These are phyloP conservation scores for Didymella glomerata DNA, from an alignment of 2,329 filamentous ascomycete genomes.

Conservation along the genomic window DNA sequence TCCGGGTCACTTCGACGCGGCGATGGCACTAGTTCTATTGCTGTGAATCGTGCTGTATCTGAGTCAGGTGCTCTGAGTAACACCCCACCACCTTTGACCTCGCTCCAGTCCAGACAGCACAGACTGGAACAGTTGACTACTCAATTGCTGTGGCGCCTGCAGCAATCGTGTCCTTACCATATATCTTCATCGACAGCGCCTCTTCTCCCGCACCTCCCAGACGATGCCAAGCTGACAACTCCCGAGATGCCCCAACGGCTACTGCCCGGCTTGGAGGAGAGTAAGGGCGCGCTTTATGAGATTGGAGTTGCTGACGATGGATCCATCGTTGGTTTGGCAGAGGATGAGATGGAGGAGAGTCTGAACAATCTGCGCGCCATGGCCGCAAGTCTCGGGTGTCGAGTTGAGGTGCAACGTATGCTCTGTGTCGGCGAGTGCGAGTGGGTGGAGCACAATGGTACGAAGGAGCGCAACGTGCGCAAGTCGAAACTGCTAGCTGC, in stretches of 20 bases:
- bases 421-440: conserved; percentile 88
- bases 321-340: conserved; percentile 83
- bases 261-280: conserved; percentile 85
- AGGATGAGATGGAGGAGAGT: conserved; percentile 93
- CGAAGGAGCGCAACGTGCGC: conserved; percentile 27
- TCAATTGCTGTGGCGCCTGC: conserved; percentile 90
- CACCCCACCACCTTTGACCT: conserved; percentile 57
- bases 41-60: conserved; percentile 41
- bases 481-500: conserved; percentile 77
- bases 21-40: conserved; percentile 41
- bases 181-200: conserved; percentile 78
- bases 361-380: conserved; percentile 84
- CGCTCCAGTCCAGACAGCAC: conserved; percentile 78
- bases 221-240: conserved; percentile 69
- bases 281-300: conserved; percentile 91
- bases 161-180: conserved; percentile 93
- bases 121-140: conserved; percentile 92
- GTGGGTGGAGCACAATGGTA: conserved; percentile 64
- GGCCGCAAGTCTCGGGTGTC: conserved; percentile 90
- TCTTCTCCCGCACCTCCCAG: conserved; percentile 77
- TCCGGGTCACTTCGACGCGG: conserved; percentile 61
- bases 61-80: conserved; percentile 39
- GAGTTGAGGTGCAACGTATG: conserved; percentile 80
- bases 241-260: conserved; percentile 63
- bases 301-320: conserved; percentile 97